Conservation (phyloP, 768 basidiomycete species). For the Calocera cornea region DNA sequence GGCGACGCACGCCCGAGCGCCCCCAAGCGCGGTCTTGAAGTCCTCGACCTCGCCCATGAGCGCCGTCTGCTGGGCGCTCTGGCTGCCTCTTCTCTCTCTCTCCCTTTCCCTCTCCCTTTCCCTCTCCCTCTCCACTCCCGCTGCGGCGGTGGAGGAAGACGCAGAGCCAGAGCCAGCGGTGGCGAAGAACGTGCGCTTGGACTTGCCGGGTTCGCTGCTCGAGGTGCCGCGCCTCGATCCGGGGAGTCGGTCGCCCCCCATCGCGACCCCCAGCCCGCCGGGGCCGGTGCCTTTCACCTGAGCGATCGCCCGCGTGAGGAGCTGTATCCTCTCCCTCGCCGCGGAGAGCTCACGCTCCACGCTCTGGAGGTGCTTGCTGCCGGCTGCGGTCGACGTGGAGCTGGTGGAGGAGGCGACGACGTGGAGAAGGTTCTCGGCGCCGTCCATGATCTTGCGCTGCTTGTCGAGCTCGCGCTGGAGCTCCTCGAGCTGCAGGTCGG, state of each 20-base stretch:
- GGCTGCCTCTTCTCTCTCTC: not conserved
- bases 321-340: conserved; percentile 58
- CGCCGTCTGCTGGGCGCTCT: not conserved
- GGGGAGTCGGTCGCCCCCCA: not conserved
- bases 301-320: conserved; percentile 46
- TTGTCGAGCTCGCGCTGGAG: conserved; percentile 56
- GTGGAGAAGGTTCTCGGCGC: conserved; percentile 77
- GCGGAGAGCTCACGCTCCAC: conserved; percentile 66
- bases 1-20: not conserved
- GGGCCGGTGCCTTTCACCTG: conserved; percentile 19
- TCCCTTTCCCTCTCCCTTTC: not conserved
- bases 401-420: conserved; percentile 31
- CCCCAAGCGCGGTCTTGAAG: not conserved
- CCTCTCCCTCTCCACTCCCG: not conserved
- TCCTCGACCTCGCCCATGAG: not conserved
- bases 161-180: conserved; percentile 8
- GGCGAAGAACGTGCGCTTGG: conserved; percentile 17
- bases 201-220: conserved; percentile 1
- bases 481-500: conserved; percentile 40
- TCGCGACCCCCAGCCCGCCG: no score
- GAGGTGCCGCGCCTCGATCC: conserved; percentile 11
- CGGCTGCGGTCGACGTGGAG: conserved; percentile 19
- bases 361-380: conserved; percentile 55
- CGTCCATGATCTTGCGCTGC: conserved; percentile 76
- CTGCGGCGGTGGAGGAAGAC: not conserved